These are phyloP conservation scores for Tulasnella sp. DNA, from an alignment of 768 basidiomycete genomes.

Conservation along the genomic window DNA sequence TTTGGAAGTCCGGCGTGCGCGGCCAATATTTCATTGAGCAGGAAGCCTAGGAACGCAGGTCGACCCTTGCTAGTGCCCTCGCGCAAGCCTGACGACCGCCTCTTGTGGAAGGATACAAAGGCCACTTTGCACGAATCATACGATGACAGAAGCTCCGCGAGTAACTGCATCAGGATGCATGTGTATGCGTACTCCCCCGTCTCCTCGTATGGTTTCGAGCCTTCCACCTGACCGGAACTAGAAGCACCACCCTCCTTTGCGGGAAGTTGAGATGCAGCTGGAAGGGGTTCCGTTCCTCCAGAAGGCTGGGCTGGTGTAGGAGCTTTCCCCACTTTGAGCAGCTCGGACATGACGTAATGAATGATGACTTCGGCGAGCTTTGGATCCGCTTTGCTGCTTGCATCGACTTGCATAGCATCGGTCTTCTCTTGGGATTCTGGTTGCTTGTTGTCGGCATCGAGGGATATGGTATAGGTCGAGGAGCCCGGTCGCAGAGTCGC, in stretches of 20 bases:
- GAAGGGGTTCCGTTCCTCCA: not conserved
- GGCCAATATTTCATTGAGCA: conserved; percentile 67
- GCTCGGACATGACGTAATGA: conserved; percentile 72
- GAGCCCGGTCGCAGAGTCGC: conserved; percentile 49
- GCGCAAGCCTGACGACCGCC: conserved; percentile 65
- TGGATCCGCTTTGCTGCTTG: conserved; percentile 40
- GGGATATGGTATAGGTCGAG: conserved; percentile 23
- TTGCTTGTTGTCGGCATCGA: conserved; percentile 36
- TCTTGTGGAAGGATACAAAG: conserved; percentile 74
- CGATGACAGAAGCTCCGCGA: conserved; percentile 91
- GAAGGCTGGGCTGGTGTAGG: conserved; percentile 39
- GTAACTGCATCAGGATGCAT: conserved; percentile 86
- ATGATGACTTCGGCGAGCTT: conserved; percentile 42
- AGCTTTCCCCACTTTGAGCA: conserved; percentile 62
- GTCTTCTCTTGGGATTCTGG: conserved; percentile 35
- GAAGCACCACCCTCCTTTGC: conserved; percentile 37
- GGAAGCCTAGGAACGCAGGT: conserved; percentile 70
- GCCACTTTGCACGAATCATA: conserved; percentile 89
- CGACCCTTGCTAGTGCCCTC: conserved; percentile 63
- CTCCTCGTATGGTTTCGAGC: conserved; percentile 34
- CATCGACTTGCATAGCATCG: conserved; percentile 41
- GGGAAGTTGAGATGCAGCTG: not conserved
- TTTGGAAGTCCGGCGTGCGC: conserved; percentile 69
- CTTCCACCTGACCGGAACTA: conserved; percentile 32
- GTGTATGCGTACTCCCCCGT: conserved; percentile 55